Conservation (phyloP, 768 basidiomycete species). For the Dioszegia aurantiaca region DNA sequence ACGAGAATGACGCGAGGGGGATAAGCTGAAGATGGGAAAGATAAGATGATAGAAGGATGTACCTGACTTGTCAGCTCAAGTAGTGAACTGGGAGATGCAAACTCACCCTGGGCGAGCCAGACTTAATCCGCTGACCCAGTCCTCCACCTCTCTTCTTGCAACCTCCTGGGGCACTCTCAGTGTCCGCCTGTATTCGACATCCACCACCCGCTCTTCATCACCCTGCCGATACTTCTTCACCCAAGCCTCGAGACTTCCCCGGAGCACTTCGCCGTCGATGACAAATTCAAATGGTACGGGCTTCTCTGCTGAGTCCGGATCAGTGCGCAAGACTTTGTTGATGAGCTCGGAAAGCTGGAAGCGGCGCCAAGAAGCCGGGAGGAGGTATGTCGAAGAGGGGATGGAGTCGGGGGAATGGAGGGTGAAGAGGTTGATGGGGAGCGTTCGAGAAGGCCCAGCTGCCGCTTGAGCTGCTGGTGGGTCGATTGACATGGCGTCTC, state of each 20-base stretch:
- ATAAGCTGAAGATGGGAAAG: conserved; percentile 48
- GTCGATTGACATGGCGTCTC: conserved; percentile 18
- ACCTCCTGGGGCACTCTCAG: conserved; percentile 81
- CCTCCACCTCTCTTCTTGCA: conserved; percentile 76
- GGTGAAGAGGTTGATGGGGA: conserved; percentile 60
- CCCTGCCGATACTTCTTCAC: conserved; percentile 51
- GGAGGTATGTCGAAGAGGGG: conserved; percentile 85
- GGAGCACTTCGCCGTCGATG: conserved; percentile 73
- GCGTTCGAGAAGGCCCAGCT: conserved; percentile 22
- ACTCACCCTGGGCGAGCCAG: conserved; percentile 49
- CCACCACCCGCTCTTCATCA: conserved; percentile 65
- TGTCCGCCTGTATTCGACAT: conserved; percentile 88
- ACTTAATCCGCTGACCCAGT: conserved; percentile 75
- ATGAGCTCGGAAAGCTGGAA: conserved; percentile 95
- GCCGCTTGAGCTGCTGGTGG: not conserved
- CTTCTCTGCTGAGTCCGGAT: conserved; percentile 53
- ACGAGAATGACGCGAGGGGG: conserved; percentile 30
- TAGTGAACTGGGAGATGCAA: not conserved
- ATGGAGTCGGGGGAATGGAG: conserved; percentile 71
- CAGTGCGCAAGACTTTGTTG: conserved; percentile 77
- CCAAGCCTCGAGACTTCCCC: conserved; percentile 71
- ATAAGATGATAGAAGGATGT: conserved; percentile 50
- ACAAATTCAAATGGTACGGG: conserved; percentile 92
- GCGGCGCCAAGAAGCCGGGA: conserved; percentile 84
- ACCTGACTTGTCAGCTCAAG: conserved; percentile 5